phyloP scores from a whole-genome alignment of 2,329 filamentous ascomycete genomes.

The Cytospora schulzeri region DNA sequence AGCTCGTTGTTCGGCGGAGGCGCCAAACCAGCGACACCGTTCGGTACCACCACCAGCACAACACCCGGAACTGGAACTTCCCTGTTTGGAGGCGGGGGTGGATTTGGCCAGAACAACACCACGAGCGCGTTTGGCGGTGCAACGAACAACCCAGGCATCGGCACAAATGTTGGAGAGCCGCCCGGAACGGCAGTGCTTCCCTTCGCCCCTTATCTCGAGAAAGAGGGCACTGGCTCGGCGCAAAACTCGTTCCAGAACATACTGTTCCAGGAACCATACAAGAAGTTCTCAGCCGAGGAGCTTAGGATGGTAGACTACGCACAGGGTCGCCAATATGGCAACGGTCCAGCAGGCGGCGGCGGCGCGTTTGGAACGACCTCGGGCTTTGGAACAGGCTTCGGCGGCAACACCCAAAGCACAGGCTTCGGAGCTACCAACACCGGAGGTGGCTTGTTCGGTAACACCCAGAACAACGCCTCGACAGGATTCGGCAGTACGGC shows the following conservation, averaged over 20 bases:
- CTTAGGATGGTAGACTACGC: conserved; percentile 83
- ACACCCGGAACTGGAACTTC: conserved; percentile 43
- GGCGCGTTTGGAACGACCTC: conserved; percentile 76
- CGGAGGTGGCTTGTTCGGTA: conserved; percentile 44
- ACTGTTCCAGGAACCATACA: conserved; percentile 76
- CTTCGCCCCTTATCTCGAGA: conserved; percentile 72
- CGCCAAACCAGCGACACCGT: conserved; percentile 48
- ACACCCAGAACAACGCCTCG: conserved; percentile 39
- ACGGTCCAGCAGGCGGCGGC: conserved; percentile 81
- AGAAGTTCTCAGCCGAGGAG: conserved; percentile 89
- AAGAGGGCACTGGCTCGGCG: conserved; percentile 62
- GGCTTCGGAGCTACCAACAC: conserved; percentile 39
- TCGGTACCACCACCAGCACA: conserved; percentile 42
- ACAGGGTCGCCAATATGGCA: conserved; percentile 82
- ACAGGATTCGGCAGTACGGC: conserved; percentile 48
- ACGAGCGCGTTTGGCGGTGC: conserved; percentile 47
- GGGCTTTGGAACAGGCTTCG: conserved; percentile 53
- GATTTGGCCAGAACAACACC: conserved; percentile 43
- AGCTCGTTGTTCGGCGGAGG: conserved; percentile 54
- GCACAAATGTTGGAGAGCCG: conserved; percentile 56
- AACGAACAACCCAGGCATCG: conserved; percentile 52
- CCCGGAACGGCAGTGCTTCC: conserved; percentile 71
- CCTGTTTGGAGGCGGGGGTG: conserved; percentile 49
- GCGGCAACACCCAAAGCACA: conserved; percentile 42
- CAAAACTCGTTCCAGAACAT: conserved; percentile 76